phyloP scores from a whole-genome alignment of 306 rosid species.

The Cicer chorassanicum region DNA sequence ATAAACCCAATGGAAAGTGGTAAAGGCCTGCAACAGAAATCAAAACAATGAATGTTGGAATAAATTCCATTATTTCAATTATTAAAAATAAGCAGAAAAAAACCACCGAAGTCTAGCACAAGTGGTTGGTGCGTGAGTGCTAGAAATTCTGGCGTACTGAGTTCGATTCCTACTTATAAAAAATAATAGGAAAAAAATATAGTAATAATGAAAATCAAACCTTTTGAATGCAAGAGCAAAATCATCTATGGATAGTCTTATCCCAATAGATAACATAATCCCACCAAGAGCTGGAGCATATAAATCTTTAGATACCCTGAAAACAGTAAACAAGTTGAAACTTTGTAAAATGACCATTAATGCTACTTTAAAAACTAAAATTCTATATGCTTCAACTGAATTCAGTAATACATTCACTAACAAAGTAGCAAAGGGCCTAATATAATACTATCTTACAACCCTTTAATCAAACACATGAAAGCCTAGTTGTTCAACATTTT shows the following conservation, averaged over 20 bases:
- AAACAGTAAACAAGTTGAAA: constrained; percentile 50
- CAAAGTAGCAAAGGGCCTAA: background rate
- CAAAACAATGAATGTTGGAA: constrained; percentile 46
- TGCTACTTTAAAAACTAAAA: too few species aligned
- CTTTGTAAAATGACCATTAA: background rate
- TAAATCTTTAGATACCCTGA: constrained; percentile 75
- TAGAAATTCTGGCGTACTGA: too few species aligned
- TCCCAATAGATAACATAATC: constrained; percentile 96
- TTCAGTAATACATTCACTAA: constrained; percentile 2
- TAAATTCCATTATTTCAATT: constrained; percentile 41
- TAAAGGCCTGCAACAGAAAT: constrained; percentile 76
- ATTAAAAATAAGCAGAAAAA: constrained; percentile 27
- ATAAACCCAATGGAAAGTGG: constrained; percentile 83
- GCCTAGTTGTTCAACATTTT: constrained; percentile 20
- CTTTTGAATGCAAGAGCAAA: constrained; percentile 89
- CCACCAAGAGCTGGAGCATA: constrained; percentile 99
- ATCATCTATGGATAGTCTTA: constrained; percentile 82
- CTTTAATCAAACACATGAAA: constrained; percentile 54
- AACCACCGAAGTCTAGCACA: too few species aligned
- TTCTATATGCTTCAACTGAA: constrained; percentile 8
- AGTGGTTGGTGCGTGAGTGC: too few species aligned
- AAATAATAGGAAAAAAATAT: background rate
- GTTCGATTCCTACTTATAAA: too few species aligned
- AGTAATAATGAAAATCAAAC: constrained; percentile 48
- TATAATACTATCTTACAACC: constrained; percentile 37